A percentile compares a stretch with the other conserved stretches of the same genome.
Evolutionary conservation across 257 asterid genomes (phyloP).

Genomic region (Rhazya stricta): DNA sequence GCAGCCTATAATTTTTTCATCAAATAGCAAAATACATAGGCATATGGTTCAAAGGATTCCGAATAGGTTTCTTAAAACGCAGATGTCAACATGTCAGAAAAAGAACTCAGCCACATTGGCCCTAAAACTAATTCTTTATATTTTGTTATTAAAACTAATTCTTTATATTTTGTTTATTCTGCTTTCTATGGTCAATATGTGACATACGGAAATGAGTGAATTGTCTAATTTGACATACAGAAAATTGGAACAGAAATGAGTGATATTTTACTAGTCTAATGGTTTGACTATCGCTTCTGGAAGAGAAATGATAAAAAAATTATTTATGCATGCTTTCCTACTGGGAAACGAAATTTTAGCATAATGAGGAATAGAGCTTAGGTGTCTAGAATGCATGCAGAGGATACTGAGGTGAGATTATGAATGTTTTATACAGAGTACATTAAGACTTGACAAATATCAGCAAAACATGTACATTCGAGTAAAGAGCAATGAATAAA

Average conservation of each 20-base stretch:
- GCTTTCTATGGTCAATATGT: background rate
- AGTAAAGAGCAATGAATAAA: background rate
- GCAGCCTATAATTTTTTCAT: background rate
- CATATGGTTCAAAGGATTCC: background rate
- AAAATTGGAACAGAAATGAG: too few relatives aligned
- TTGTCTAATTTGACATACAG: too few relatives aligned
- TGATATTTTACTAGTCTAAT: background rate
- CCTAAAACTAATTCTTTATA: too few relatives aligned
- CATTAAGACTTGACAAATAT: background rate
- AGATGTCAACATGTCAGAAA: too few relatives aligned
- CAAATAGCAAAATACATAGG: background rate
- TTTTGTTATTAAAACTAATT: too few relatives aligned
- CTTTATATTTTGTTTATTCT: too few relatives aligned
- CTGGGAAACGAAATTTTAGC: background rate
- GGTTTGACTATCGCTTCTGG: background rate
- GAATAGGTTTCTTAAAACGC: background rate
- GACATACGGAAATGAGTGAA: background rate
- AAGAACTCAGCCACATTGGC: too few relatives aligned
- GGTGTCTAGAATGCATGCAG: background rate
- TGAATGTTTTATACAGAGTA: background rate
- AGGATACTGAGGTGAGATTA: background rate
- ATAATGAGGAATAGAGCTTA: background rate
- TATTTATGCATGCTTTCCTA: background rate
- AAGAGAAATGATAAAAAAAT: background rate
- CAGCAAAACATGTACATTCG: background rate